Evolutionary conservation across 257 asterid genomes (phyloP), one percentile per base, ranked within the genome.

Genomic region (Solanum chilense): DNA sequence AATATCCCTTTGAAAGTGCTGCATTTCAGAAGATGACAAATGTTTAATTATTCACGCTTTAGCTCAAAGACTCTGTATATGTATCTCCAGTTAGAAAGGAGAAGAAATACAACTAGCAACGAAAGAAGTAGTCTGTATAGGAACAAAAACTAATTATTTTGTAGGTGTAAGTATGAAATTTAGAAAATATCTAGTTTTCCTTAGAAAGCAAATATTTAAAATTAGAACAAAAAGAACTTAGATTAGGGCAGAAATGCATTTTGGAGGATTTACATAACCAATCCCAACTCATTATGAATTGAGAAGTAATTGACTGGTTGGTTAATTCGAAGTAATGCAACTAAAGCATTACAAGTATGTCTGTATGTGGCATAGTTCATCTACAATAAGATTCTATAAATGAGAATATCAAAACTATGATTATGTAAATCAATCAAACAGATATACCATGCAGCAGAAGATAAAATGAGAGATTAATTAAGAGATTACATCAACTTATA

Each of bases 1-100:
- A 77, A 94, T 95, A 93, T 97, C 99, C 92, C 99, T 94, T 92
- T 97, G 99, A 88, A 95, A 97, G 95, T 97, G 99, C 99, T 97
- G 99, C 90, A 92, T 56, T 88, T 66, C 81, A 86, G 88, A 86
- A 83, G 64, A 88, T 87, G 82, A 80, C 66, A 70, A 69, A 56
- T 20, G 29, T 33, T 75, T 70, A 60, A 15, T 45, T 81, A 85
- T 71, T 56, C 39, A 56, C 33, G 18, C 23, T 18, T 56, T 35
- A 58, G 76, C 37, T 86, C 75, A 75, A 74, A n/a, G 58, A 47
- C 15, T 80, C 44, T 47, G 66, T 45, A 47, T 80, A 29, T 47
- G 44, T 4, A 47, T 80, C 68, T 80, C 42, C 84, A 9, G 44
- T 47, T 80, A 33, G 84, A 80, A 47, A 29, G 35, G 41, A 21